Conservation (phyloP, 2,329 filamentous ascomycete species). For the Stenocarpella maydis region DNA sequence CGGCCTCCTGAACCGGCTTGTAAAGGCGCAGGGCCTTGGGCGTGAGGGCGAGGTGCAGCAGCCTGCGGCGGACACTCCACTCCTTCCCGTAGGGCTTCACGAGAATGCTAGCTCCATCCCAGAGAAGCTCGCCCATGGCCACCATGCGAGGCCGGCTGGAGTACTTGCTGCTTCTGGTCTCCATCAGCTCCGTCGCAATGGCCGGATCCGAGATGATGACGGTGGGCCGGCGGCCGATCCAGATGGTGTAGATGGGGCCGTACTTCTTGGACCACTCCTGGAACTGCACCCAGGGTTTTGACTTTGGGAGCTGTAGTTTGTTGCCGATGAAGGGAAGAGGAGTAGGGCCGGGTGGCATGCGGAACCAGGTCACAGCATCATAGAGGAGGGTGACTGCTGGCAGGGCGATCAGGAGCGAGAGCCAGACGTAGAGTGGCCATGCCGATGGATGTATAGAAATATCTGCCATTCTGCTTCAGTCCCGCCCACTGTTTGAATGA, state of each 20-base stretch:
- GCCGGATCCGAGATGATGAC: constrained; percentile 54
- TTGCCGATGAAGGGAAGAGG: constrained; percentile 56
- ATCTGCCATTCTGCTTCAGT: constrained; percentile 6
- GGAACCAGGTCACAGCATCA: constrained; percentile 44
- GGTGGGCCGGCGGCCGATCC: constrained; percentile 55
- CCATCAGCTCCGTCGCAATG: constrained; percentile 53
- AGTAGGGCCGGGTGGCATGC: constrained; percentile 56
- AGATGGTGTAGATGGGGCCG: constrained; percentile 57
- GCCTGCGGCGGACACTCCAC: constrained; percentile 53
- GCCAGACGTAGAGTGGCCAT: constrained; percentile 37
- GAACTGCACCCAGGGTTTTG: constrained; percentile 49
- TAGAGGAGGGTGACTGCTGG: constrained; percentile 42
- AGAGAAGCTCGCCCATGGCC: constrained; percentile 40
- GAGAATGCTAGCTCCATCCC: constrained; percentile 53
- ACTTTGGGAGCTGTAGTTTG: constrained; percentile 42
- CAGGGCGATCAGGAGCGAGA: constrained; percentile 38
- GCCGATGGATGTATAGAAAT: constrained; percentile 31
- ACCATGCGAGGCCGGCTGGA: constrained; percentile 39
- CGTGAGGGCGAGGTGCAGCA: constrained; percentile 54
- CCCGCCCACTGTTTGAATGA: not conserved
- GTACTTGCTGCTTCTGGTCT: constrained; percentile 52
- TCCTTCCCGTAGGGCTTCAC: constrained; percentile 58
- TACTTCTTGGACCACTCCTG: constrained; percentile 53
- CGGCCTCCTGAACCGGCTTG: constrained; percentile 57
- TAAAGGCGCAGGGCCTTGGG: constrained; percentile 53